Conservation (phyloP, 208 protist genomes). For the Leptomonas pyrrhocoris region DNA sequence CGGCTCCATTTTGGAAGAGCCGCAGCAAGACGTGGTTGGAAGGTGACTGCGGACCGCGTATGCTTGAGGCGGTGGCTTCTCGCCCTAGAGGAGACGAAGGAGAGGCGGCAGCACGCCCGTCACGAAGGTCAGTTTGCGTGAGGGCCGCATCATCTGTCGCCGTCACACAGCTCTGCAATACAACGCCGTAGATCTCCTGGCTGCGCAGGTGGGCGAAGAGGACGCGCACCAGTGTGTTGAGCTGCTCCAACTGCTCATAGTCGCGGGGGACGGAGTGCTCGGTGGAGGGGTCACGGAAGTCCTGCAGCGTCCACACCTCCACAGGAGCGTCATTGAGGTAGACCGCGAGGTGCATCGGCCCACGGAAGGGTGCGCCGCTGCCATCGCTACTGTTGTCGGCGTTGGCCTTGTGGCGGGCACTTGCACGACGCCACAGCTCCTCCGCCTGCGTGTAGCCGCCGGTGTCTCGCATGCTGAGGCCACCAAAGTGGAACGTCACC, state of each 20-base stretch:
- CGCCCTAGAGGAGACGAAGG: constrained; percentile 14
- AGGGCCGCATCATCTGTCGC: constrained; percentile 12
- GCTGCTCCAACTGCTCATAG: constrained; percentile 43
- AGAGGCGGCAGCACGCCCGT: constrained; percentile 7
- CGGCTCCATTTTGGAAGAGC: constrained; percentile 18
- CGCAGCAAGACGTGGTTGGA: constrained; percentile 25
- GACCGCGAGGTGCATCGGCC: constrained; percentile 49
- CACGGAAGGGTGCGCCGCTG: constrained; percentile 21
- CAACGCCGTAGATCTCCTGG: constrained; percentile 42
- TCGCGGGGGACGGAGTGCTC: constrained; percentile 42
- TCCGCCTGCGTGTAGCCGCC: constrained; percentile 45
- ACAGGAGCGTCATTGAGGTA: constrained; percentile 36
- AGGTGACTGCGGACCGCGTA: constrained; percentile 19
- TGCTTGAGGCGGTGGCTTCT: constrained; percentile 10
- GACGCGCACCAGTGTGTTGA: constrained; percentile 49
- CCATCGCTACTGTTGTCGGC: background rate
- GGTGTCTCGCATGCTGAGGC: constrained; percentile 40
- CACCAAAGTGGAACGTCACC: constrained; percentile 46
- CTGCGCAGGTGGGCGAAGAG: constrained; percentile 46
- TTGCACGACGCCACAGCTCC: constrained; percentile 32
- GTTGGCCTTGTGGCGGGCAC: constrained; percentile 3
- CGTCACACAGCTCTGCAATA: constrained; percentile 38
- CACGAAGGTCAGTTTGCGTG: constrained; percentile 8
- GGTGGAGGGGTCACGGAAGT: constrained; percentile 46
- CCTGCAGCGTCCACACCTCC: constrained; percentile 53